Evolutionary conservation across 179 eudicot species (phyloP), one percentile per base, ranked within the genome.

Genomic region (Spergularia azorica): DNA sequence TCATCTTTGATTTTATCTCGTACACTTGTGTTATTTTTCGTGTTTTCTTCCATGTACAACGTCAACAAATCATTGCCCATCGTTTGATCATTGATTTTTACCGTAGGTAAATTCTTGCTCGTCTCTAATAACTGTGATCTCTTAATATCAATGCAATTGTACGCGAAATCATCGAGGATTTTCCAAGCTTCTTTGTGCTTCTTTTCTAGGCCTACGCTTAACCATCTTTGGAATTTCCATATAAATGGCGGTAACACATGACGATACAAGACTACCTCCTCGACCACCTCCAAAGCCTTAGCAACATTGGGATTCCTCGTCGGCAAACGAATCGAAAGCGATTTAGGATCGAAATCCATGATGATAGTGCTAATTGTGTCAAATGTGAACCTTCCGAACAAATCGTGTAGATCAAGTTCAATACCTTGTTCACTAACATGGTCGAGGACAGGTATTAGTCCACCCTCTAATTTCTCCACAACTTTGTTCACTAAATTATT

Each of bases 401-500:
- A 71, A 64, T 71, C 76, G 39, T 71, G 71, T 26, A 77, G 41
- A 16, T 71, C 71, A 32, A 77, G 5, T 17, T 71, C 76, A 9
- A 71, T 39, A 26, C 38, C 66, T 43, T 39, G 76, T 0, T 72
- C 3, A 43, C 72, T 63, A 38, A 13, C 76, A 72, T 78, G 67
- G 15, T 78, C 72, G 9, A 78, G 81, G 56, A 56, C 71, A 0
- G 81, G 76, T 9, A 71, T 64, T 80, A 73, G 58, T 41, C 85
- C 87, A 4, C 18, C 39, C 46, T 86, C 81, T 12, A 88, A 76
- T 59, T 78, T 86, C 6, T 79, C 76, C 70, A 64, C n/a, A 9
- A 65, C 64, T 8, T 75, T 82, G 51, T 73, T 76, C 2, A 73
- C 64, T 78, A 88, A n/a, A 36, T 75, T 76, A 59, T 38, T 48